Evolutionary conservation across 2,329 filamentous ascomycete genomes (phyloP), one percentile per base, ranked within the genome.

Genomic region (Tolypocladium guangdongense): DNA sequence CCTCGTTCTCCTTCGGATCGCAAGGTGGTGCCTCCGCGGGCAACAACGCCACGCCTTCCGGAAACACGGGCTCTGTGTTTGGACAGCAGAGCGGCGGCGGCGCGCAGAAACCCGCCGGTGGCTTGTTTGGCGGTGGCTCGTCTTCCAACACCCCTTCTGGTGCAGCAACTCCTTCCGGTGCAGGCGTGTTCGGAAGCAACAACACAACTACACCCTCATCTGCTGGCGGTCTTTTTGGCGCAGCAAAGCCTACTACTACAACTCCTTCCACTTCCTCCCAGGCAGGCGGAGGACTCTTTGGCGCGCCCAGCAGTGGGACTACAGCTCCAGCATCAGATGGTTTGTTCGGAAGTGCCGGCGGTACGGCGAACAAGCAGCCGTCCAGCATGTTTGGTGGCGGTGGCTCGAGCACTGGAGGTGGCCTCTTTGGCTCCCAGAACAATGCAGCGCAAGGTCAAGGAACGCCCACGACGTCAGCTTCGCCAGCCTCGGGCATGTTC

Each of bases 1-100:
- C 73, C 27, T 55, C 58, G 10, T 76, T 78, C 61, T 69, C 70
- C 11, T 79, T 79, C 56, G 70, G 69, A 37, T 61, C 58, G 22
- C 33, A 61, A 27, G 62, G 60, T 41, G 57, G 58, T 36, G 55
- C 60, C 36, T 54, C 61, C n/a, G 56, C 61, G 43, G 60, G 56
- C 38, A 64, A 60, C 48, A 62, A 50, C 54, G 57, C 64, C 20
- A 63, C 68, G 14, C 58, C 68, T 11, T 53, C 67, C 5, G 63
- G 61, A 36, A 62, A 54, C 22, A 55, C 64, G 49, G 59, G 58
- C 53, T 52, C 53, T 37, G 50, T 71, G 38, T 70, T 71, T 56
- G 67, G 68, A 48, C 63, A 66, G 55, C 63, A 66, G 57, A 55
- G 60, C 58, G 57, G 58, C 54, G 56, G 53, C 36, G 56, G 60